Base-by-base conservation (phyloP, 208 protist genomes). In the Acanthamoeba quina region DNA sequence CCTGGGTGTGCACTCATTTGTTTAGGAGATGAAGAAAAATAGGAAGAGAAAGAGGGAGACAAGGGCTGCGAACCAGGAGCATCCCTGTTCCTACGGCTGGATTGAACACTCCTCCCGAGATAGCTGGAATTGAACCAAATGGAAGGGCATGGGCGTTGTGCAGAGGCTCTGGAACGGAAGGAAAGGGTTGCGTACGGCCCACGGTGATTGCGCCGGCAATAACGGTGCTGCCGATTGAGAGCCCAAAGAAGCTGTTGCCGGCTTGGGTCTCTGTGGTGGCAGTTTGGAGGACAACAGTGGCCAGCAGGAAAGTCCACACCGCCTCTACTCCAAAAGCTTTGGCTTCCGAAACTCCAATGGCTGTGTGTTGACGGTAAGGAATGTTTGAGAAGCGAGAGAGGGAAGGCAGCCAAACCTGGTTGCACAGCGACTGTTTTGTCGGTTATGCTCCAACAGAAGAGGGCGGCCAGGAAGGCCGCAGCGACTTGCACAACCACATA, bases 71-170 rank as follows among this genome's bases (percentile, higher is more conserved):
- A 34, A 82, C 72, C 72, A 49, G 0, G 1, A 82, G 72, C 34
- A 82, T 47, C 7, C 88, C 88, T 37, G 60, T 78, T 17, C 62
- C 64, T 10, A 92, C 88, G 11, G 88, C 88, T n/a, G 88, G 88
- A 76, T 92, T 92, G 88, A 92, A 92, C 17, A 70, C 88, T 1
- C 88, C 88, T 4, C 88, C 88, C 24, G 88, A 92, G 41, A 78
- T 72, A 31, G 88, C 82, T 90, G 37, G 11, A 4, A 68, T 19
- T 7, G 64, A 90, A 82, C n/a, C 1, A 29, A 1, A 34, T 6
- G 56, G 72, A 10, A 15, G n/a, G 60, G 7, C 49, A 86, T 66
- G n/a, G n/a, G n/a, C 49, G 1, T 0, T 37, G 37, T 37, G 37
- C n/a, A 37, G 37, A 9, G 31, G 41, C 1, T 1, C 41, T 21